Evolutionary conservation across 2,329 filamentous ascomycete species (phyloP).

Genomic region (Scedosporium dehoogii): DNA sequence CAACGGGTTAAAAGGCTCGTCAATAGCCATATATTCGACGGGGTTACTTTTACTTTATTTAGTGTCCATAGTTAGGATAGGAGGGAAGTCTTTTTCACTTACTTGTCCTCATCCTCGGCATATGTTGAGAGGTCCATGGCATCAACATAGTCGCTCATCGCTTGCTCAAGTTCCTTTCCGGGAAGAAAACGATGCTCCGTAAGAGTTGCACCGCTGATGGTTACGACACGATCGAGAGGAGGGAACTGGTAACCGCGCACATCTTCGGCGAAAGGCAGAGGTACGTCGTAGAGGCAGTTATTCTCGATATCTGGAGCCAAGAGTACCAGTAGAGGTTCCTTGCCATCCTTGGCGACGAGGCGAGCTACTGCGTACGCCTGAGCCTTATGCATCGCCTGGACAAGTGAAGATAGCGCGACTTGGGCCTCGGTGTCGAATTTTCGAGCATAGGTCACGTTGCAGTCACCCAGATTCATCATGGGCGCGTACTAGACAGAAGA

Average conservation of each 20-base stretch:
- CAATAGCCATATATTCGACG: constrained; percentile 63
- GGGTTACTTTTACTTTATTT: constrained; percentile 27
- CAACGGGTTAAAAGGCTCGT: constrained; percentile 74
- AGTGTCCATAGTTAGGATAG: not conserved
- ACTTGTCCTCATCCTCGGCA: constrained; percentile 67
- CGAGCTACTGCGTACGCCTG: constrained; percentile 81
- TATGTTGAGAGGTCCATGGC: constrained; percentile 76
- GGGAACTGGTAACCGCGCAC: constrained; percentile 85
- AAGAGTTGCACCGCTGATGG: constrained; percentile 71
- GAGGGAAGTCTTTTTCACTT: constrained; percentile 16
- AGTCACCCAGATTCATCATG: constrained; percentile 75
- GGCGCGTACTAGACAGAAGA: constrained; percentile 55
- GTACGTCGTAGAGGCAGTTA: constrained; percentile 82
- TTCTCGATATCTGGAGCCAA: constrained; percentile 71
- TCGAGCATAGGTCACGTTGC: constrained; percentile 67
- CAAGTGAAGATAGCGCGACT: constrained; percentile 77
- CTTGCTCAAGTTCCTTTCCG: constrained; percentile 57
- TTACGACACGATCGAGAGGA: constrained; percentile 77
- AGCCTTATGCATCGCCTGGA: constrained; percentile 77
- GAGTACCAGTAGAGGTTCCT: constrained; percentile 65
- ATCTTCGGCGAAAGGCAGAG: constrained; percentile 89
- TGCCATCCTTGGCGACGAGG: constrained; percentile 74
- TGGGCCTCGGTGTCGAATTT: constrained; percentile 72
- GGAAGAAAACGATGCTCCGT: constrained; percentile 80
- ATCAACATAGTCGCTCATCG: constrained; percentile 89